Evolutionary conservation across 2,329 filamentous ascomycete genomes (phyloP).

Genomic region (Colletotrichum sp.): DNA sequence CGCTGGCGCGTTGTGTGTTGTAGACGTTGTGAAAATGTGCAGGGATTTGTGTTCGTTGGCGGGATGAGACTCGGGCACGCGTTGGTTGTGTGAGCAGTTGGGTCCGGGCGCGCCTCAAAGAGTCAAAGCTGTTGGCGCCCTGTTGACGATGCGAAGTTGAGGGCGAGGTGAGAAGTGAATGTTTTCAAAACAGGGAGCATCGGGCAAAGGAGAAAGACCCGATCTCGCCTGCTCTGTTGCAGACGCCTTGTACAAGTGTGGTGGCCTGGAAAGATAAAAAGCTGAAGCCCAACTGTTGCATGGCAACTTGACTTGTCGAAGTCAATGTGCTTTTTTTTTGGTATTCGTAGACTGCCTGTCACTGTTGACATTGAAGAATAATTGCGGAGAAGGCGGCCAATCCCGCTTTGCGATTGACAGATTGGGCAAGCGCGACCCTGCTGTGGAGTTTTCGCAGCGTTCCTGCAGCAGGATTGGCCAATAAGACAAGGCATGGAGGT

Average conservation of each 20-base stretch:
- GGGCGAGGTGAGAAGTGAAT: not conserved
- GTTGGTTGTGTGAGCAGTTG: not conserved
- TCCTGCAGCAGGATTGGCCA: constrained; percentile 1
- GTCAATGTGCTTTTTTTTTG: not conserved
- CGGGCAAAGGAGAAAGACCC: not conserved
- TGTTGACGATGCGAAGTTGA: not conserved
- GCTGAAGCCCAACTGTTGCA: not conserved
- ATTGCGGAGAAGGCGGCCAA: not conserved
- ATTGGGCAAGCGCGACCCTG: not conserved
- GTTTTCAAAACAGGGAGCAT: not conserved
- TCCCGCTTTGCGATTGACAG: not conserved
- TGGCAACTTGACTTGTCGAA: not conserved
- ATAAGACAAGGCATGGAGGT: not conserved
- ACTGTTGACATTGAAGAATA: not conserved
- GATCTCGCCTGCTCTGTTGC: not conserved
- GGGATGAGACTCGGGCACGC: not conserved
- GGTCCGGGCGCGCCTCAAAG: not conserved
- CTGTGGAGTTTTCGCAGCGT: not conserved
- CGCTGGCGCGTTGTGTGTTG: not conserved
- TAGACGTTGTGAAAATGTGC: not conserved
- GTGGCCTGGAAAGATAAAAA: not conserved
- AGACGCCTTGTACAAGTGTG: not conserved
- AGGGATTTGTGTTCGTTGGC: not conserved
- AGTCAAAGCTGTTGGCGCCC: not conserved
- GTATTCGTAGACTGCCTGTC: not conserved